A percentile compares a stretch with the other conserved stretches of the same genome.
Conservation (phyloP, 768 basidiomycete genomes). For the Vararia minispora region DNA sequence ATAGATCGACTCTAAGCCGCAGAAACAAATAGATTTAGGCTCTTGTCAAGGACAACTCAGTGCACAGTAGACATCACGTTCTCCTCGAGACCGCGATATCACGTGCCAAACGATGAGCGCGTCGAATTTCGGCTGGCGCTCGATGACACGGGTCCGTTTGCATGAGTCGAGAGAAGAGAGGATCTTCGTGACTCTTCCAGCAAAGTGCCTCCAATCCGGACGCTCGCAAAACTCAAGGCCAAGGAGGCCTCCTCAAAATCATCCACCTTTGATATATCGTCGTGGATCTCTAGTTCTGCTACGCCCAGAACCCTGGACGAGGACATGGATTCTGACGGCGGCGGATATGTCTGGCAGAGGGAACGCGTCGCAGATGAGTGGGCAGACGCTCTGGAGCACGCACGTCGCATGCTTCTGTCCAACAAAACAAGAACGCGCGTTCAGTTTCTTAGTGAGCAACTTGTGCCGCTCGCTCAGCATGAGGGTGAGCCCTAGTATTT, state of each 20-base stretch:
- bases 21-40: too few relatives aligned
- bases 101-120: too few relatives aligned
- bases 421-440: slow-evolving; percentile 43
- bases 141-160: too few relatives aligned
- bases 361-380: slow-evolving; percentile 45
- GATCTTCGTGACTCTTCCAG: neutral
- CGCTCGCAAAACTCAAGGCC: slow-evolving; percentile 39
- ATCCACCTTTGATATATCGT: slow-evolving; percentile 53
- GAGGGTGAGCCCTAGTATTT: slow-evolving; percentile 34
- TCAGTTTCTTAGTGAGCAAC: slow-evolving; percentile 52
- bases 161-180: too few relatives aligned
- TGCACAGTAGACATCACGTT: too few relatives aligned
- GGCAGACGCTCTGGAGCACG: slow-evolving; percentile 41
- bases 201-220: slow-evolving; percentile 25
- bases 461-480: slow-evolving; percentile 44
- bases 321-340: slow-evolving; percentile 24
- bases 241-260: slow-evolving; percentile 31
- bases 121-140: too few relatives aligned
- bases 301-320: too few relatives aligned
- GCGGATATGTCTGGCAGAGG: slow-evolving; percentile 34
- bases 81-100: too few relatives aligned
- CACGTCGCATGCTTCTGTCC: slow-evolving; percentile 36
- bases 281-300: slow-evolving; percentile 45
- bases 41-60: too few relatives aligned
- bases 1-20: too few relatives aligned